Evolutionary conservation across 1,284 basidiomycete species (phyloP).

Genomic region (Prillingera fragicola): DNA sequence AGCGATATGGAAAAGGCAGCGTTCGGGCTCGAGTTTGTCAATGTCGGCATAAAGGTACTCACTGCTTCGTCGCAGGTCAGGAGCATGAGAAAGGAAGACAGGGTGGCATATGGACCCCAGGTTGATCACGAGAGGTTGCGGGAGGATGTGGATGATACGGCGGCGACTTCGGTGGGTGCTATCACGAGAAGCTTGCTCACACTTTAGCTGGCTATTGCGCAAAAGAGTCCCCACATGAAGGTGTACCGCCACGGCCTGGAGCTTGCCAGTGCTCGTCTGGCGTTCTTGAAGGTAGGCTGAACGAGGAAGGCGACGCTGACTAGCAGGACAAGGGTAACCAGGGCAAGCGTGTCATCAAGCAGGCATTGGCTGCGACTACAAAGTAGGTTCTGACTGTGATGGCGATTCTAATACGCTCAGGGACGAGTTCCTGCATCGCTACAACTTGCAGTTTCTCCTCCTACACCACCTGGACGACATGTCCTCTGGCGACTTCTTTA

Average conservation of each 20-base stretch:
- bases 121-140: slow-evolving; percentile 17
- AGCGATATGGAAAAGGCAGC: slow-evolving; percentile 33
- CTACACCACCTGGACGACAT: slow-evolving; percentile 20
- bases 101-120: neutral
- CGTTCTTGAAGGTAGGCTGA: slow-evolving; percentile 23
- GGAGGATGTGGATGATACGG: slow-evolving; percentile 22
- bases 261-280: slow-evolving; percentile 22
- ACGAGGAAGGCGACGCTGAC: neutral
- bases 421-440: slow-evolving; percentile 23
- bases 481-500: slow-evolving; percentile 20
- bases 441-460: slow-evolving; percentile 26
- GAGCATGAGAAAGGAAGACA: neutral
- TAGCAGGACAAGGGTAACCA: slow-evolving; percentile 20
- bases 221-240: slow-evolving; percentile 19
- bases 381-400: slow-evolving; percentile 7
- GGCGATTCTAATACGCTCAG: slow-evolving; percentile 3
- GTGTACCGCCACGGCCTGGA: slow-evolving; percentile 22
- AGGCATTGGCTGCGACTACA: slow-evolving; percentile 14
- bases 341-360: slow-evolving; percentile 25
- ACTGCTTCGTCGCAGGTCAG: slow-evolving; percentile 8
- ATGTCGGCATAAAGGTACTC: slow-evolving; percentile 31
- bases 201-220: slow-evolving; percentile 24
- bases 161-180: slow-evolving; percentile 20
- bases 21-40: slow-evolving; percentile 31
- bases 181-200: neutral